Base-by-base conservation (phyloP, 2,329 filamentous ascomycete species). In the Helminthosporium solani region DNA sequence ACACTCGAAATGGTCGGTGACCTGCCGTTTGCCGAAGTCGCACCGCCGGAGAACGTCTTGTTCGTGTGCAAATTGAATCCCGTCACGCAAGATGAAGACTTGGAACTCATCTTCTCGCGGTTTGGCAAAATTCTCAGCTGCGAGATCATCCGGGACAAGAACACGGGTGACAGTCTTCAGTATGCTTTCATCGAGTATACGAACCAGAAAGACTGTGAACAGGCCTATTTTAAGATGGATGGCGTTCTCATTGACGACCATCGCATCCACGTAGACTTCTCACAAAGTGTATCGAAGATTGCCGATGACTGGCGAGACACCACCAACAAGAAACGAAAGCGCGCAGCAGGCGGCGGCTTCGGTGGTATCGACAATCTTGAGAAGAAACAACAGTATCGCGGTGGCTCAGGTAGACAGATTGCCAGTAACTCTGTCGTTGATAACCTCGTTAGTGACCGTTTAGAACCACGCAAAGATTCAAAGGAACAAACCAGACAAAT, bases 1-100 rank as follows among this genome's bases (percentile, higher is more conserved):
- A 97, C 92, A 1, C 79, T 99, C 38, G 94, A 99, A 74, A 95
- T 99, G 85, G 94, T 99, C 72, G 94, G 94, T 34, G 94, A 99
- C 68, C 76, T 99, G 47, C 94, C 94, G 3, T 99, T 96, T 70
- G 94, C 94, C 48, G 94, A 99, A 72, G 91, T 99, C 59, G 95
- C 92, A 61, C 94, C 94, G 3, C 94, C 94, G 0, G 94, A 99
- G 73, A 97, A 99, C 69, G 85, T 99, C 12, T 78, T 99, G 2
- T 99, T 99, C 66, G 91, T 99, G 34, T 99, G 94, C 85, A 99
- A 99, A 70, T 78, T 99, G 34, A 99, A 99, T 61, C 94, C 94
- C 0, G 90, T 99, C 37, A 99, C 94, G 8, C 87, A 89, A 64
- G 92, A 96, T 63, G 87, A 95, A 63, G 94, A 99, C 66, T 77